phyloP scores from a whole-genome alignment of 1,139 yeast genomes.

The Candida dubliniensis region DNA sequence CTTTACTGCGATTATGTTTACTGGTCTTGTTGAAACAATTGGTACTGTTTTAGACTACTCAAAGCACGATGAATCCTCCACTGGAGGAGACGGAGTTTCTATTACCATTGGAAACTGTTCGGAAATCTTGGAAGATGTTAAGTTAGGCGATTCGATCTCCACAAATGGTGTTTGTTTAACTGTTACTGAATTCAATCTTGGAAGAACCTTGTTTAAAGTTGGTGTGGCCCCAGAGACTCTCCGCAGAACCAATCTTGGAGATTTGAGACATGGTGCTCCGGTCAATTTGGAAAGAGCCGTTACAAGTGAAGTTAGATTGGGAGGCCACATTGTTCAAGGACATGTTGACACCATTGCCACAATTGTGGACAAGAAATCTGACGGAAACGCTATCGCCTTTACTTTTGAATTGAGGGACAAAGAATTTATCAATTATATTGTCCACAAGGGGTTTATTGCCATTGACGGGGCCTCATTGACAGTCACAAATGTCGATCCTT shows the following conservation, averaged over 20 bases:
- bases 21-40: constrained; percentile 87
- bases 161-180: constrained; percentile 92
- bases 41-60: constrained; percentile 61
- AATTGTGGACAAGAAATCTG: constrained; percentile 54
- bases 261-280: constrained; percentile 51
- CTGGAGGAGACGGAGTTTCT: constrained; percentile 83
- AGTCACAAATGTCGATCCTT: constrained; percentile 70
- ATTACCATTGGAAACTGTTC: constrained; percentile 64
- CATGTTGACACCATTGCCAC: constrained; percentile 89
- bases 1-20: constrained; percentile 76
- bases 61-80: constrained; percentile 48
- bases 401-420: constrained; percentile 71
- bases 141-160: constrained; percentile 89
- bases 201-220: constrained; percentile 62
- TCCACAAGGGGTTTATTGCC: constrained; percentile 89
- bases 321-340: constrained; percentile 98
- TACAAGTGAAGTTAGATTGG: constrained; percentile 75
- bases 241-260: constrained; percentile 74
- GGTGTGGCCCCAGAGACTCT: constrained; percentile 94
- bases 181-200: constrained; percentile 74
- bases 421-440: constrained; percentile 71
- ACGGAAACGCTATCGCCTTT: constrained; percentile 77
- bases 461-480: constrained; percentile 95
- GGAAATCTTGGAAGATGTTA: constrained; percentile 71
- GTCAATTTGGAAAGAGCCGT: constrained; percentile 95